Base-by-base conservation (phyloP, 331 rosid genomes). In the Malus hybrid region DNA sequence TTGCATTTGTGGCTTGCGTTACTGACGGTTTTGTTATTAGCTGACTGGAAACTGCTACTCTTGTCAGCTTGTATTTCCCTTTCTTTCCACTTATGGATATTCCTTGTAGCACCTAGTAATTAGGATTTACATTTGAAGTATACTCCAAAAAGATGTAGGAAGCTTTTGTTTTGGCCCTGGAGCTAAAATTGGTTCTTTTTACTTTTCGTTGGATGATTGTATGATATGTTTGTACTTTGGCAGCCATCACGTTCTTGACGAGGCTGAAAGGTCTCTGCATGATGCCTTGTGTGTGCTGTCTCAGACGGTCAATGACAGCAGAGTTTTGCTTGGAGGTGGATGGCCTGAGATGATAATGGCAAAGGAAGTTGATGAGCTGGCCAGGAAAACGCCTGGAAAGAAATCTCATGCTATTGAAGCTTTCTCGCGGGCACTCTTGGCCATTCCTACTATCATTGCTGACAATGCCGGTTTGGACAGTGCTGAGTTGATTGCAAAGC, bases 261-360 rank as follows among this genome's bases (percentile, higher is more conserved):
- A 92, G 83, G 99, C 97, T 61, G 99, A 95, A 75, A 89, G 99
- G 87, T 95, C 99, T 62, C 82, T 95, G 85, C 99, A 90, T 34
- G 99, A 95, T 90, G 97, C 99, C 75, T 81, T 92, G 83, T 90
- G 99, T 52, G 99, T 94, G 74, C 91, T 94, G 73, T 94, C 99
- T 70, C 99, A 89, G 90, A 94, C 97, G 54, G 90, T 94, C 70
- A 91, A 87, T 77, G 99, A 94, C 80, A 91, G 97, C 82, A 88
- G 99, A 84, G 97, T 94, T 69, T 76, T 94, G 76, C 92, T 92
- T 71, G 99, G 99, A 70, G 97, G 97, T 70, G 97, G 99, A 71
- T 94, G 99, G 99, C 93, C 97, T 5, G 97, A 92, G 96, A 94
- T 94, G 97, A 89, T 94, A 73, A 90, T 94, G 99, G 88, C 97